phyloP scores from a whole-genome alignment of 805 yeast genomes.

The Saccharomycopsis lassenensis region DNA sequence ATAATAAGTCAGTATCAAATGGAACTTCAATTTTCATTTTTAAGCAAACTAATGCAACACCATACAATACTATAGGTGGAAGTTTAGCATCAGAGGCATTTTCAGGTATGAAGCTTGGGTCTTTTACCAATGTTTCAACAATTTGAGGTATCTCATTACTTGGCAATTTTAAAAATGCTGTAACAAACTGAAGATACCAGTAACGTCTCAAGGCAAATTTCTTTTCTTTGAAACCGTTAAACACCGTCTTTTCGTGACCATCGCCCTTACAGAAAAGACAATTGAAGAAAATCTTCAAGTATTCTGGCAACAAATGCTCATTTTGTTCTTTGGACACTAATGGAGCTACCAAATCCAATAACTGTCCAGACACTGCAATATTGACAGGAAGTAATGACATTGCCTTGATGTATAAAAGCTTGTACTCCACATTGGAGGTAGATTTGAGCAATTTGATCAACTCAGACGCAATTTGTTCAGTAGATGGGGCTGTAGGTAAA shows the following conservation, averaged over 20 bases:
- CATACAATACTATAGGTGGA: too few species aligned
- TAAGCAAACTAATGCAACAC: too few species aligned
- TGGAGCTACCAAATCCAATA: conserved; percentile 36
- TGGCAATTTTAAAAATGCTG: too few species aligned
- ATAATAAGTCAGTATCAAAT: too few species aligned
- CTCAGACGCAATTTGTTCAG: conserved; percentile 36
- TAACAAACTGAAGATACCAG: conserved; percentile 42
- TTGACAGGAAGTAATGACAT: conserved; percentile 31
- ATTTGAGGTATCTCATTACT: too few species aligned
- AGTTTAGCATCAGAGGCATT: too few species aligned
- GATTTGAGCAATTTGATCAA: conserved; percentile 46
- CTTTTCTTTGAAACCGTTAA: conserved; percentile 55
- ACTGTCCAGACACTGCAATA: conserved; percentile 25
- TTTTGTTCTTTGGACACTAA: conserved; percentile 66
- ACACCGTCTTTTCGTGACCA: conserved; percentile 25
- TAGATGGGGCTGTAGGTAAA: conserved; percentile 18
- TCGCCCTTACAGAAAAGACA: conserved; percentile 28
- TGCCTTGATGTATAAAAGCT: conserved; percentile 38
- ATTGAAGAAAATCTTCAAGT: conserved; percentile 38
- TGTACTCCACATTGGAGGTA: conserved; percentile 54
- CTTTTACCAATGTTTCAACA: too few species aligned
- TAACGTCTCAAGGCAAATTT: conserved; percentile 49
- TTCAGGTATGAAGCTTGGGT: too few species aligned
- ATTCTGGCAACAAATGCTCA: conserved; percentile 45
- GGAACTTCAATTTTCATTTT: too few species aligned